Evolutionary conservation across 176 grass and related monocot species (phyloP), one percentile per base, ranked within the genome.

Genomic region (Metroxylon sagu): DNA sequence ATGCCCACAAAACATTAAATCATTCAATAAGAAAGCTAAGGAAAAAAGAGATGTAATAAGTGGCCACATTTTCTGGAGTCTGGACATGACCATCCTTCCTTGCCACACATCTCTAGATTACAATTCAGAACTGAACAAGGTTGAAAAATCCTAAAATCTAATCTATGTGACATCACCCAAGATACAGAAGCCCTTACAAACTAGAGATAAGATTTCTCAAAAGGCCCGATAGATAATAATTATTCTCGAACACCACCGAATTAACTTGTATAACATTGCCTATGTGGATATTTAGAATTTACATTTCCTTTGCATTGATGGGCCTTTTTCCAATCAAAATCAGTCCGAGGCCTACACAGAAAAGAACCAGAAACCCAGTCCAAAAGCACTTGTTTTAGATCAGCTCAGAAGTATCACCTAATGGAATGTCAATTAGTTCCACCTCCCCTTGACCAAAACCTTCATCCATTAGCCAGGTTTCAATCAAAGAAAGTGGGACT

Each of bases 391-490:
- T 60, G 27, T 50, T 74, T 81, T 82, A 84, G 66, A 95, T 89
- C 76, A 89, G 83, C 63, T 70, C 85, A 56, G 67, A 78, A 62
- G 79, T 64, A 69, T 86, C 90, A 48, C 69, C 79, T 63, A 95
- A 57, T 76, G 83, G 82, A 64, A 90, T 83, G 72, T 81, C 53
- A 69, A 89, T 66, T 59, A 89, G 62, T 18, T 74, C 79, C 14
- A 69, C 71, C 61, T 85, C 79, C 49, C 60, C 83, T 67, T 95
- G 85, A 10, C 71, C 84, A 57, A 80, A 68, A 43, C 61, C 73
- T 71, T 96, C 91, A 53, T 96, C 91, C 7, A 96, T 72, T 28
- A 96, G 70, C 91, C 91, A 96, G 64, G 73, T 90, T 80, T 96
- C 91, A 5, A 96, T 62, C 75, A 96, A 68, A 19, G 83, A 90